Evolutionary conservation across 148 eudicot genomes (phyloP).

Genomic region (Tetragonia tetragonoides): DNA sequence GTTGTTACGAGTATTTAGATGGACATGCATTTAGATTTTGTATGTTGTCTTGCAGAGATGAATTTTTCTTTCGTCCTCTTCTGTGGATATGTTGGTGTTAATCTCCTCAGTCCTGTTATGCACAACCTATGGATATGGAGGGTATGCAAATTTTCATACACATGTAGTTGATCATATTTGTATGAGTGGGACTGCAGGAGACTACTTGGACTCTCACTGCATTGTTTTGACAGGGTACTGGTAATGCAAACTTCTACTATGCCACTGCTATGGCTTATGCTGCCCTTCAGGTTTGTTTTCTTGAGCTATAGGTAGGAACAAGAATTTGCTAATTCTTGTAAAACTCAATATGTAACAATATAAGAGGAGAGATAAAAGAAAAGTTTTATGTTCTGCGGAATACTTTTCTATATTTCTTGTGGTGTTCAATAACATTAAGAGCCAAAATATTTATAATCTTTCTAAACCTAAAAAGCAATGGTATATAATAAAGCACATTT

Average conservation of each 20-base stretch:
- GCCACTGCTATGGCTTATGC: slow-evolving; percentile 88
- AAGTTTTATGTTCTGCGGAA: no score
- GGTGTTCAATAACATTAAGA: no score
- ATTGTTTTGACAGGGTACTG: slow-evolving; percentile 72
- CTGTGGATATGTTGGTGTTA: slow-evolving; percentile 82
- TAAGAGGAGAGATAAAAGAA: no score
- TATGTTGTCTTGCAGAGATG: slow-evolving; percentile 64
- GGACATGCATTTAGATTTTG: slow-evolving; percentile 14
- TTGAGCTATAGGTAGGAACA: background rate
- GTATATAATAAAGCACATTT: no score
- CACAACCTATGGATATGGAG: slow-evolving; percentile 99
- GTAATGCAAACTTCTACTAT: slow-evolving; percentile 96
- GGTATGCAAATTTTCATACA: slow-evolving; percentile 39
- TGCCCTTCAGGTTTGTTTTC: slow-evolving; percentile 76
- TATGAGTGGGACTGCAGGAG: background rate
- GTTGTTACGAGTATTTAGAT: background rate
- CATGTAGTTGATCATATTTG: slow-evolving; percentile 1
- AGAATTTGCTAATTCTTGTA: no score
- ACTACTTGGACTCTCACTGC: background rate
- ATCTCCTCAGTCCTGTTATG: slow-evolving; percentile 96
- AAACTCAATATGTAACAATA: no score
- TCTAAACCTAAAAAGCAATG: no score
- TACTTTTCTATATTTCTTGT: no score
- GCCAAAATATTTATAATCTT: no score
- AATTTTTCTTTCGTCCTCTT: slow-evolving; percentile 88